These are phyloP conservation scores for Ophiostoma triangulosporum DNA, from an alignment of 2,329 filamentous ascomycete species.

Conservation along the genomic window DNA sequence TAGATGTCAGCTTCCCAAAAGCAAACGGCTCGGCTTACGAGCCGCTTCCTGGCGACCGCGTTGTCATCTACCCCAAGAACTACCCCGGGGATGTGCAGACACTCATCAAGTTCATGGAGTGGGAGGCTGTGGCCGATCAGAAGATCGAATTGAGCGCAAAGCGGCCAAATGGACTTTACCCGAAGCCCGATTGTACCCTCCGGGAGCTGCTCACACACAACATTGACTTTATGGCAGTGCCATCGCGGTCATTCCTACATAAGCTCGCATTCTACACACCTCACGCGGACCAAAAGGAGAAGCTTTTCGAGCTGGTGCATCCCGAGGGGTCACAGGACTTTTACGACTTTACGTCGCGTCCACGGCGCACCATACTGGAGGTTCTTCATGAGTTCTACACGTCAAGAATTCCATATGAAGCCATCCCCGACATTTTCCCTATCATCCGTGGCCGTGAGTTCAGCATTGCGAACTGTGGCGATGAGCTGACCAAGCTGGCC, in stretches of 20 bases:
- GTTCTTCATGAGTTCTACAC: conserved; percentile 81
- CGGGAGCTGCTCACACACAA: conserved; percentile 67
- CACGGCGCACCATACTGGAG: conserved; percentile 81
- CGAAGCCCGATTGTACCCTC: conserved; percentile 40
- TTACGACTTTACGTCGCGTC: conserved; percentile 88
- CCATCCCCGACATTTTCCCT: conserved; percentile 62
- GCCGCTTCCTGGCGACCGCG: conserved; percentile 61
- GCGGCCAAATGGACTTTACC: conserved; percentile 7
- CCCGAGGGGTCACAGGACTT: conserved; percentile 77
- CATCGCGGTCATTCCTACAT: conserved; percentile 74
- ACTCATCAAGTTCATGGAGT: conserved; percentile 67
- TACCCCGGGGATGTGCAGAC: conserved; percentile 66
- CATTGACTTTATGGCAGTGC: conserved; percentile 81
- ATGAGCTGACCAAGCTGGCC: background rate
- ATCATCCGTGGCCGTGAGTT: conserved; percentile 80
- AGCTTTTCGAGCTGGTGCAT: conserved; percentile 70
- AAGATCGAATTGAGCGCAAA: conserved; percentile 40
- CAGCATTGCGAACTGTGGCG: conserved; percentile 58
- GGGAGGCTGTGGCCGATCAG: conserved; percentile 58
- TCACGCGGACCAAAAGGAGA: conserved; percentile 61
- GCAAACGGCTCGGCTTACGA: conserved; percentile 13
- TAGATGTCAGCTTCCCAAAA: conserved; percentile 31
- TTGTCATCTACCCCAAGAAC: conserved; percentile 79
- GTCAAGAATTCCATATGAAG: conserved; percentile 66
- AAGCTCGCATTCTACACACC: conserved; percentile 62